A percentile compares a stretch with the other conserved stretches of the same genome.
Conservation (phyloP, 2,329 filamentous ascomycete genomes). For the Botryotinia narcissicola region DNA sequence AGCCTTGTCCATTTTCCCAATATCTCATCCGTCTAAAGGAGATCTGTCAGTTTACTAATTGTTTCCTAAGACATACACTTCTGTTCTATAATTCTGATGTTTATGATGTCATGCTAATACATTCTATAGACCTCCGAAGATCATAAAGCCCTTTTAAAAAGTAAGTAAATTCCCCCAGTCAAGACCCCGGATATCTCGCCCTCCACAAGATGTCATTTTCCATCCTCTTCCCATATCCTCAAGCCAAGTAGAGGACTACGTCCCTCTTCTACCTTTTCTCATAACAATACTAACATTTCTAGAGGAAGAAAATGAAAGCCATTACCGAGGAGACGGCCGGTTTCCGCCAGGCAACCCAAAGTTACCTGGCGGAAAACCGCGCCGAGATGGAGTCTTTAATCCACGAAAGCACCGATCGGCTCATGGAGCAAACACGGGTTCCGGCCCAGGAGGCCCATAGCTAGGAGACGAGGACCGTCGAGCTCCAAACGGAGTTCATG, state of each 20-base stretch:
- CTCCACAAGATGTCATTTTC: neutral
- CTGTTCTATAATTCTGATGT: neutral
- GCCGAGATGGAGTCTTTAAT: constrained; percentile 1
- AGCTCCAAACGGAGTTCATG: neutral
- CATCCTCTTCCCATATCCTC: neutral
- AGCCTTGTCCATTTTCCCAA: neutral
- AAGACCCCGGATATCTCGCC: neutral
- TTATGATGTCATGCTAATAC: neutral
- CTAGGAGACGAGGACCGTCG: neutral
- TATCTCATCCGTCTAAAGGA: neutral
- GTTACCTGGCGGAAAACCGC: neutral
- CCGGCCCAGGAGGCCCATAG: neutral
- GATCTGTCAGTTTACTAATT: neutral
- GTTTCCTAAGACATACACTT: neutral
- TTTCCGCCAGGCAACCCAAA: neutral
- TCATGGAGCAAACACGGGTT: neutral
- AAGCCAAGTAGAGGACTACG: no score
- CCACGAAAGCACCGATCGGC: neutral
- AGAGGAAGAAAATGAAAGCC: neutral
- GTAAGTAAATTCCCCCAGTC: neutral
- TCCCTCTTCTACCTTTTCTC: no score
- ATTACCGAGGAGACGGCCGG: neutral
- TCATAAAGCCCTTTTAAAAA: neutral
- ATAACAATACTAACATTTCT: neutral
- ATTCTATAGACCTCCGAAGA: neutral